Evolutionary conservation across 148 eudicot species (phyloP), one percentile per base, ranked within the genome.

Genomic region (Cornus kousa): DNA sequence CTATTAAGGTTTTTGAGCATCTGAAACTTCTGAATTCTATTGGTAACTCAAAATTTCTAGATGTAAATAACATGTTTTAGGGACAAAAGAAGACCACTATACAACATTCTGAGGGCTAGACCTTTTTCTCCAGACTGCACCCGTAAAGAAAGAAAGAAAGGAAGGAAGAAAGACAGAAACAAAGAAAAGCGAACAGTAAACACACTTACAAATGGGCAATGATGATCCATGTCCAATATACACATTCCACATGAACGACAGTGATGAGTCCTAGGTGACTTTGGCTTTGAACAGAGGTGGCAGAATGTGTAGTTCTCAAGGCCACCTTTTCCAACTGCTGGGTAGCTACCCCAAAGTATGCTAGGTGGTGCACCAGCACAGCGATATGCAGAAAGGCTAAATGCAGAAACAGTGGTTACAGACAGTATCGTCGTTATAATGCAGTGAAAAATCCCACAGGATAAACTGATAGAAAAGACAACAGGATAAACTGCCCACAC

Each of bases 161-260:
- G 4, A 62, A 62, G 20, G 19, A 62, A 3, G 37, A 43, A 48
- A 59, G 37, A 77, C 16, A 20, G 24, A 62, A 19, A 4, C 9
- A n/a, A 5, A 62, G 5, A 17, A 62, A 62, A 62, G 19, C 12
- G 2, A 5, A 19, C 24, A 62, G 19, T 20, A 12, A 64, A 72
- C 7, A 55, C 23, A 87, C 99, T 90, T 92, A 96, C 99, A 84
- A 96, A 93, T 76, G 99, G 99, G 87, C 99, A 96, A 76, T 96
- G 99, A 86, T 96, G 99, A 91, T 96, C 99, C 99, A 96, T 96
- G 86, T 96, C 97, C 83, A 93, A 72, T 67, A 93, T 85, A 76
- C 99, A 96, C 82, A 77, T 85, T 80, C 95, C 88, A 78, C 99
- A 96, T 28, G 99, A 88, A 67, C 97, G 89, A 89, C 99, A 96